Base-by-base conservation (phyloP, 306 rosid species). In the Vigna nakashimae region DNA sequence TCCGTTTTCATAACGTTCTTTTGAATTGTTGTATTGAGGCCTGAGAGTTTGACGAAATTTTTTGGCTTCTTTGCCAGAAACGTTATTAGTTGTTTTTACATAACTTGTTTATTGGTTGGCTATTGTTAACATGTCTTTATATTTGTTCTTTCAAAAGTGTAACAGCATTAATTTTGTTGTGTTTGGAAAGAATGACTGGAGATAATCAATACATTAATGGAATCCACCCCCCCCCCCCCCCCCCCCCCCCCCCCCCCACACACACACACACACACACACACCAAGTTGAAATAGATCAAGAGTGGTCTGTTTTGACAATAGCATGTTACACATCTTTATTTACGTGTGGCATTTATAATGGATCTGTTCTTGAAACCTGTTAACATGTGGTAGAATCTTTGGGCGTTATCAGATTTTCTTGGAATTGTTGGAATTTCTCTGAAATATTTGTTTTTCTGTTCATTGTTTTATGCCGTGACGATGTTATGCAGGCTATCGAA, bases 401-500 rank as follows among this genome's bases (percentile, higher is more conserved):
- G 16, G 45, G 58, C 28, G 51, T 26, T 38, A 43, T 68, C 34
- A 15, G n/a, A 13, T 34, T 64, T 20, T 65, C 71, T 51, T 53
- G 57, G 16, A 70, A 22, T 72, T 72, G 65, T 45, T 67, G 62
- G 65, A 6, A 24, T 36, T 53, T 43, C 38, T 22, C 68, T 14
- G 52, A 9, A 16, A 42, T 53, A 28, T 49, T 12, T 78, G 48
- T 74, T 78, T 49, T 69, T 32, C 32, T 30, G 71, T 40, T 74
- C 32, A 26, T 46, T 12, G 16, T 79, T 28, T 77, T 64, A 24
- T 78, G 50, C 64, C 65, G 28, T 78, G 68, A 75, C 74, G 40
- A 53, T 83, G 52, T 48, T 81, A 32, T 80, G 74, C 82, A 95
- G 99, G 92, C 76, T 87, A 95, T 86, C 90, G 99, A 24, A 86